Conservation (phyloP, 495 filamentous ascomycete species). For the Penicillium canescens region DNA sequence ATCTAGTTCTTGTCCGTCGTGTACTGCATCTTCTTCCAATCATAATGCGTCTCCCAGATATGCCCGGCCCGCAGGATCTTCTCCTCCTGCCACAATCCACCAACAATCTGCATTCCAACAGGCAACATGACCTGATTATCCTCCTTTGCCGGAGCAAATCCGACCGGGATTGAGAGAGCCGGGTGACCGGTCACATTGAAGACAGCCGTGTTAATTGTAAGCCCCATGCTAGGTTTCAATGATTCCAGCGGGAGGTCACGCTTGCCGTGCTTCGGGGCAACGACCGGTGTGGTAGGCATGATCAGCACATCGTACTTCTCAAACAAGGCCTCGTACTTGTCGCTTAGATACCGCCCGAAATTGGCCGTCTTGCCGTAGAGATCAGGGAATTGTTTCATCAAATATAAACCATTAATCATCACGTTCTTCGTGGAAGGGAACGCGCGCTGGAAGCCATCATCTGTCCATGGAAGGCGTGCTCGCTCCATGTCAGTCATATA, state of each 20-base stretch:
- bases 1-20: slow-evolving; percentile 8
- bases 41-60: slow-evolving; percentile 49
- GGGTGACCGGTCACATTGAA: slow-evolving; percentile 62
- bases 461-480: slow-evolving; percentile 31
- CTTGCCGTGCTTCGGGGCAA: slow-evolving; percentile 37
- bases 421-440: slow-evolving; percentile 46
- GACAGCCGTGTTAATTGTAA: slow-evolving; percentile 55
- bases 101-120: slow-evolving; percentile 60
- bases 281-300: slow-evolving; percentile 48
- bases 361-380: slow-evolving; percentile 44
- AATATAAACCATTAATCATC: slow-evolving; percentile 43
- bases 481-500: slow-evolving; percentile 40
- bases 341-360: slow-evolving; percentile 41
- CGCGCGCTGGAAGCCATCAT: slow-evolving; percentile 32
- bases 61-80: slow-evolving; percentile 50
- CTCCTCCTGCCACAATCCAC: slow-evolving; percentile 39
- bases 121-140: slow-evolving; percentile 48
- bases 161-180: slow-evolving; percentile 55
- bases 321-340: slow-evolving; percentile 45
- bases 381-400: slow-evolving; percentile 35
- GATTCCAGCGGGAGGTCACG: slow-evolving; percentile 40
- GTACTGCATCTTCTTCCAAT: slow-evolving; percentile 45
- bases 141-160: slow-evolving; percentile 45
- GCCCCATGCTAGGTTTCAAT: slow-evolving; percentile 40
- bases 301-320: slow-evolving; percentile 45